Conservation (phyloP, 2,329 filamentous ascomycete species). For the Hirsutella minnesotensis region DNA sequence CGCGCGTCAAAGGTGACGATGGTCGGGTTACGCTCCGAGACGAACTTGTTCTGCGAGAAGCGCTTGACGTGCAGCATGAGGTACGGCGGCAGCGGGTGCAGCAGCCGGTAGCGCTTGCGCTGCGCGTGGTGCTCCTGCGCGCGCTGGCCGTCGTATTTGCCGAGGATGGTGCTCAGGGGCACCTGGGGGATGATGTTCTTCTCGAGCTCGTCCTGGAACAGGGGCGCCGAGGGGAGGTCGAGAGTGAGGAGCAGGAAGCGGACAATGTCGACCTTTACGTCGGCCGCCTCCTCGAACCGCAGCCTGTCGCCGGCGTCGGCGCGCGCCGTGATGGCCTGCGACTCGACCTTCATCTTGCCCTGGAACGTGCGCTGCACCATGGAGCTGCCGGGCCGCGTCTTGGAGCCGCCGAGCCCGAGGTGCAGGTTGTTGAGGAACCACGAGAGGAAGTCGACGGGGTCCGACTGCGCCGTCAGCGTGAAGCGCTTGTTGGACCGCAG, state of each 20-base stretch:
- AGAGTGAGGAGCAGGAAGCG: constrained; percentile 89
- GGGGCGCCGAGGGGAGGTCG: constrained; percentile 79
- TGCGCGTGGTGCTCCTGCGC: constrained; percentile 84
- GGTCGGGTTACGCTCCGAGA: constrained; percentile 89
- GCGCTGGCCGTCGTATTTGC: constrained; percentile 83
- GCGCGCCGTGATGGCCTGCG: constrained; percentile 84
- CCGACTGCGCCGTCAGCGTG: constrained; percentile 79
- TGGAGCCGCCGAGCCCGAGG: constrained; percentile 79
- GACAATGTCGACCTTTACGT: constrained; percentile 62
- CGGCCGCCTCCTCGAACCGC: constrained; percentile 82
- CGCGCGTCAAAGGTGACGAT: constrained; percentile 92
- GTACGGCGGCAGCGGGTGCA: constrained; percentile 85
- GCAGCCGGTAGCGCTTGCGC: constrained; percentile 75
- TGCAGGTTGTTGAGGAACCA: constrained; percentile 98
- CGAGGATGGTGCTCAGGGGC: constrained; percentile 68
- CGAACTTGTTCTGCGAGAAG: constrained; percentile 94
- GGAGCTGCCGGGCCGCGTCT: constrained; percentile 70
- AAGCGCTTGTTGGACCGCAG: constrained; percentile 86
- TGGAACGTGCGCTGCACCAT: constrained; percentile 92
- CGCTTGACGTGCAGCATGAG: constrained; percentile 93
- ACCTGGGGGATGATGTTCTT: constrained; percentile 94
- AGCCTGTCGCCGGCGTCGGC: constrained; percentile 79
- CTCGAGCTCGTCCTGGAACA: constrained; percentile 92
- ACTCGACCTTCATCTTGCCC: constrained; percentile 82
- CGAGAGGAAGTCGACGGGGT: constrained; percentile 90